These are phyloP conservation scores for Gastrolobium bilobum DNA, from an alignment of 306 rosid genomes.

Conservation along the genomic window DNA sequence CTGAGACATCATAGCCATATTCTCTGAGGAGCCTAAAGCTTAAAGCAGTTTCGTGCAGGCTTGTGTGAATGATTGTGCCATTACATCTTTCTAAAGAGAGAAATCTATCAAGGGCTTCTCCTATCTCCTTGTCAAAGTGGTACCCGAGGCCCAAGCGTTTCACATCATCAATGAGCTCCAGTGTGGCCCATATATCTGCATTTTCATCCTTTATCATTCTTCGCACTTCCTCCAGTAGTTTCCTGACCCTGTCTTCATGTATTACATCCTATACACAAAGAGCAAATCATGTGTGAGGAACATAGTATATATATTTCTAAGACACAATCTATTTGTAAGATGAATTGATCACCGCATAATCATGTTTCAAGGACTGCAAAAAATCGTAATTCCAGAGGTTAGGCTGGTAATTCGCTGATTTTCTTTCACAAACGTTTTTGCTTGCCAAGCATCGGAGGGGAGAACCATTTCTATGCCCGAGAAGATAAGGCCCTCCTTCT, in stretches of 20 bases:
- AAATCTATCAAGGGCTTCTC: constrained; percentile 40
- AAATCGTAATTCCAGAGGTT: constrained; percentile 58
- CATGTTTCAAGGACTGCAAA: constrained; percentile 59
- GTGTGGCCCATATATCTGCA: neutral
- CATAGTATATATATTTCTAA: neutral
- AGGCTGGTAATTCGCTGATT: constrained; percentile 62
- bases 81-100: neutral
- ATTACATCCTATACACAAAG: constrained; percentile 32
- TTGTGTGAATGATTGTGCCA: neutral
- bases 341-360: constrained; percentile 41
- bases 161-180: constrained; percentile 53
- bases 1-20: constrained; percentile 48
- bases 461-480: neutral
- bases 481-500: neutral
- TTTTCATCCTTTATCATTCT: constrained; percentile 53
- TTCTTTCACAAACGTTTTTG: constrained; percentile 40
- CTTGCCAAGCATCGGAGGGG: constrained; percentile 35
- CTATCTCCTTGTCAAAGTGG: constrained; percentile 55
- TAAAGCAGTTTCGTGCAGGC: constrained; percentile 53
- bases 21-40: constrained; percentile 67
- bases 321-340: neutral
- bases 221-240: constrained; percentile 50
- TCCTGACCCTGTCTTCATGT: constrained; percentile 24
- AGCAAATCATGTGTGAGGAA: neutral
- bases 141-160: constrained; percentile 56